Evolutionary conservation across 2,329 filamentous ascomycete genomes (phyloP).

Genomic region (Coleophoma eucalyptorum): DNA sequence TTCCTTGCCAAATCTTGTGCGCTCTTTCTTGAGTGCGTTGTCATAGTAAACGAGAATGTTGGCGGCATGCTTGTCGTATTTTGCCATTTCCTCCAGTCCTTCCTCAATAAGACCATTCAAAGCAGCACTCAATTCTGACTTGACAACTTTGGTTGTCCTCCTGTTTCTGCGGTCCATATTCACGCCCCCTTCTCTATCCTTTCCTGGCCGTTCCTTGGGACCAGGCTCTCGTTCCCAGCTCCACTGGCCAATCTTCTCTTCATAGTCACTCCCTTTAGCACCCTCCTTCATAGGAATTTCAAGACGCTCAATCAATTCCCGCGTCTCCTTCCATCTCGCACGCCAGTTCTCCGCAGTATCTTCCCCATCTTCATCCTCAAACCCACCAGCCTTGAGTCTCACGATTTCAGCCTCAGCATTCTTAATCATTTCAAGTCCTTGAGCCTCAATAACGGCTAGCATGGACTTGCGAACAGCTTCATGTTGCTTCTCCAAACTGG

Average conservation of each 20-base stretch:
- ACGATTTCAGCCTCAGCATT: constrained; percentile 11
- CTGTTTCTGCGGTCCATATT: constrained; percentile 7
- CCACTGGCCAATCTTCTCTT: constrained; percentile 6
- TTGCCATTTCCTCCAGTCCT: constrained; percentile 10
- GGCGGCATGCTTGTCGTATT: constrained; percentile 16
- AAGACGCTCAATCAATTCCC: constrained; percentile 35
- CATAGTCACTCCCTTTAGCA: constrained; percentile 12
- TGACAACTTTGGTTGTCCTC: constrained; percentile 6
- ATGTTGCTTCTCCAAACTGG: constrained; percentile 17
- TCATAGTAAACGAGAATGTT: constrained; percentile 3
- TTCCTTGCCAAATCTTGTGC: background rate
- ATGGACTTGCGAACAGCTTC: constrained; percentile 17
- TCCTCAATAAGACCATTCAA: constrained; percentile 10
- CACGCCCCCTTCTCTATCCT: constrained; percentile 7
- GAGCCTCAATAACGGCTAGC: constrained; percentile 9
- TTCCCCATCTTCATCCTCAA: constrained; percentile 2
- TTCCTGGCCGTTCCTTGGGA: background rate
- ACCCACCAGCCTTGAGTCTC: background rate
- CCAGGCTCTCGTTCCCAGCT: background rate
- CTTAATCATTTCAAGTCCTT: constrained; percentile 5
- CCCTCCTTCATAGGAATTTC: constrained; percentile 26
- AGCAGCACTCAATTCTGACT: constrained; percentile 4
- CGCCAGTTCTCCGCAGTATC: constrained; percentile 1
- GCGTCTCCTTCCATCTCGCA: constrained; percentile 35
- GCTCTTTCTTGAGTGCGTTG: constrained; percentile 5